Evolutionary conservation across 108 stramenopile genomes (phyloP).

Genomic region (Conticribra guillardii): DNA sequence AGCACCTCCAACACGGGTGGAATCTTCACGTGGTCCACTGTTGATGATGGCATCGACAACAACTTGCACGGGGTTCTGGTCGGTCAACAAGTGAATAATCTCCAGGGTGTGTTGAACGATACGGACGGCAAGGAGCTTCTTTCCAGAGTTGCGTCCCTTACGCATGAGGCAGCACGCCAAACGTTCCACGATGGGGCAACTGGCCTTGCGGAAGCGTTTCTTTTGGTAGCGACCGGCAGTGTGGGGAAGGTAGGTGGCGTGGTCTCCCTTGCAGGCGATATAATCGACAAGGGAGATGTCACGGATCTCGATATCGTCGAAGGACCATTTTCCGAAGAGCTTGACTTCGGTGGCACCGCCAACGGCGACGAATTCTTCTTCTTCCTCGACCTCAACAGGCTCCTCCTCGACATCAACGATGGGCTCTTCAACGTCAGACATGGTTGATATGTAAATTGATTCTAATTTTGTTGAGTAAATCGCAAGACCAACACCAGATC

Average conservation of each 20-base stretch:
- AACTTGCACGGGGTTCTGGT: slow-evolving; percentile 99
- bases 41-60: slow-evolving; percentile 99
- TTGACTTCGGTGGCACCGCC: slow-evolving; percentile 89
- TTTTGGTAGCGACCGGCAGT: slow-evolving; percentile 99
- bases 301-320: slow-evolving; percentile 97
- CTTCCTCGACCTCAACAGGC: slow-evolving; percentile 62
- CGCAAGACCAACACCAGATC: too few species aligned
- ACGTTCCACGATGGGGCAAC: slow-evolving; percentile 99
- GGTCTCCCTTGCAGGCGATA: slow-evolving; percentile 97
- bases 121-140: slow-evolving; percentile 99
- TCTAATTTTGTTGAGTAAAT: slow-evolving; percentile 15
- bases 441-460: slow-evolving; percentile 32
- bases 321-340: slow-evolving; percentile 97
- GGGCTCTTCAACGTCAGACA: slow-evolving; percentile 81
- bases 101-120: slow-evolving; percentile 99
- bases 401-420: slow-evolving; percentile 51
- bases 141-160: slow-evolving; percentile 98
- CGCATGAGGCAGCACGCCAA: slow-evolving; percentile 98
- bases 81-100: slow-evolving; percentile 99
- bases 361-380: slow-evolving; percentile 77
- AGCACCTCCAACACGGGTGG: slow-evolving; percentile 99
- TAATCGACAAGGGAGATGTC: slow-evolving; percentile 99
- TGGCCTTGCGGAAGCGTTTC: slow-evolving; percentile 99
- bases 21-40: slow-evolving; percentile 99
- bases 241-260: slow-evolving; percentile 99